These are phyloP conservation scores for Colletotrichum scovillei DNA, from an alignment of 2,329 filamentous ascomycete species.

Conservation along the genomic window DNA sequence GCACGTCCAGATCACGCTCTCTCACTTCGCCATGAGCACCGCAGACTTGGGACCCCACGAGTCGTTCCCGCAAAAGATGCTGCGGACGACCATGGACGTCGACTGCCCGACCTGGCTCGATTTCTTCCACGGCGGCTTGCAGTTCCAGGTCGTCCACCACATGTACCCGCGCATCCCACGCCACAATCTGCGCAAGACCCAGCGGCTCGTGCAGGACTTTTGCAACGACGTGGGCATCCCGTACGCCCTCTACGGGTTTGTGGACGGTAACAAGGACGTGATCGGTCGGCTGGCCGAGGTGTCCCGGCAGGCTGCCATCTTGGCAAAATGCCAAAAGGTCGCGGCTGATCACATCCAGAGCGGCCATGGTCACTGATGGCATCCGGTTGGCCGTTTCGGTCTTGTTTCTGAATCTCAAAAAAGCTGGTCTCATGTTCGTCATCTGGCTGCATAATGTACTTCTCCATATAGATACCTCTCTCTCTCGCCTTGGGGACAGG, in stretches of 20 bases:
- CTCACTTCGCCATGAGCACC: conserved; percentile 94
- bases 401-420: background rate
- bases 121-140: conserved; percentile 88
- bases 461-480: background rate
- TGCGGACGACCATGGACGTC: conserved; percentile 93
- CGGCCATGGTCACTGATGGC: conserved; percentile 32
- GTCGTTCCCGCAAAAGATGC: conserved; percentile 90
- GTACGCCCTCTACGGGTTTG: conserved; percentile 88
- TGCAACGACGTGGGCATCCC: conserved; percentile 85
- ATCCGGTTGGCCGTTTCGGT: background rate
- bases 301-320: conserved; percentile 80
- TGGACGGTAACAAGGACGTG: conserved; percentile 84
- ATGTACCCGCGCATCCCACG: conserved; percentile 85
- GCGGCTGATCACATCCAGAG: conserved; percentile 44
- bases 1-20: conserved; percentile 91
- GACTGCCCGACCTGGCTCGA: conserved; percentile 90
- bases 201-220: conserved; percentile 82
- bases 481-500: background rate
- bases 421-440: background rate
- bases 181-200: conserved; percentile 82
- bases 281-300: conserved; percentile 82
- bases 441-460: background rate
- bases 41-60: conserved; percentile 85
- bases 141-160: conserved; percentile 92
- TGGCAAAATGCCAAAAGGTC: conserved; percentile 77